Percentiles rank a stretch among this genome's conserved stretches.
Evolutionary conservation across 495 filamentous ascomycete genomes (phyloP).

Genomic region (Penicillium crystallinum): DNA sequence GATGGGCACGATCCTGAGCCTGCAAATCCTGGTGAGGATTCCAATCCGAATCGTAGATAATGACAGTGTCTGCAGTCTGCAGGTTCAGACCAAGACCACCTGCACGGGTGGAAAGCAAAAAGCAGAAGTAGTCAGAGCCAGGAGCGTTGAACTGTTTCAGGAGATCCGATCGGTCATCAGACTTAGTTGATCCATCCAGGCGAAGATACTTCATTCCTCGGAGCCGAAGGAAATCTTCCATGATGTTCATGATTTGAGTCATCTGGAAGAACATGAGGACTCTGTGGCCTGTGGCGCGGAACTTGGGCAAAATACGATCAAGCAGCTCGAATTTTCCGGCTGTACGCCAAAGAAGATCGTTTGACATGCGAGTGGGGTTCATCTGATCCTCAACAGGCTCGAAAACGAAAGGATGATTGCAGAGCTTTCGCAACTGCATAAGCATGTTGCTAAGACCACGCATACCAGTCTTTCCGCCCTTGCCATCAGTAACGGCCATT

Average conservation of each 20-base stretch:
- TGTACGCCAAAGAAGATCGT: conserved; percentile 93
- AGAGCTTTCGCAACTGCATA: conserved; percentile 97
- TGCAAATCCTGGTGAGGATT: conserved; percentile 99
- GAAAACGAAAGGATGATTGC: conserved; percentile 98
- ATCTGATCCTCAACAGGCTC: conserved; percentile 97
- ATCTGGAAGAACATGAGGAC: conserved; percentile 99
- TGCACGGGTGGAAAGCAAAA: conserved; percentile 96
- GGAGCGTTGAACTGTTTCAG: conserved; percentile 85
- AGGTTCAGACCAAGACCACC: conserved; percentile 96
- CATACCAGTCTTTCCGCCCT: conserved; percentile 92
- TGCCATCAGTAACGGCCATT: conserved; percentile 87
- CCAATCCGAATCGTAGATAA: conserved; percentile 99
- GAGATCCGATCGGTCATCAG: conserved; percentile 91
- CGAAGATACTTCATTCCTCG: conserved; percentile 79
- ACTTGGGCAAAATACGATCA: conserved; percentile 89
- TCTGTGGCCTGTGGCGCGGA: conserved; percentile 80
- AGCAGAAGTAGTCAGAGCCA: conserved; percentile 90
- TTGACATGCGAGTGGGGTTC: conserved; percentile 80
- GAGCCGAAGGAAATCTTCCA: conserved; percentile 94
- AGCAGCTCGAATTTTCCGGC: conserved; percentile 96
- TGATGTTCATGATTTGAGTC: conserved; percentile 99
- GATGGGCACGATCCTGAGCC: conserved; percentile 98
- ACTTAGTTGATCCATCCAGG: conserved; percentile 93
- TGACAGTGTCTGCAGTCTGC: conserved; percentile 96
- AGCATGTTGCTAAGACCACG: conserved; percentile 98